Evolutionary conservation across 768 basidiomycete genomes (phyloP), one percentile per base, ranked within the genome.

Genomic region (Scleroderma citrinum): DNA sequence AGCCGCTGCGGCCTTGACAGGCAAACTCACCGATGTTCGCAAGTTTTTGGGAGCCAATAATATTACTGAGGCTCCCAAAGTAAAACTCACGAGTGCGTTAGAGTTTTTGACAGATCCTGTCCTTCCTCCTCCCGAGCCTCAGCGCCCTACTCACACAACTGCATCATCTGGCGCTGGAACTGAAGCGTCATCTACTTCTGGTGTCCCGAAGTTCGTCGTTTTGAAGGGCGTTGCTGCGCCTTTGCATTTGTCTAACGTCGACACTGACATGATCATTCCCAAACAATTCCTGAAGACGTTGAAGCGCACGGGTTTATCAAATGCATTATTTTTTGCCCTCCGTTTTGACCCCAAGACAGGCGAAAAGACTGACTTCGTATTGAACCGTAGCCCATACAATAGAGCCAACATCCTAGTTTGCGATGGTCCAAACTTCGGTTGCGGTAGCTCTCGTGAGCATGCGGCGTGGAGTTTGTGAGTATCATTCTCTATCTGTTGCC

Each of bases 211-310:
- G 56, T 91, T 92, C 66, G 78, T 71, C 45, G 59, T 83, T 44
- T 67, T 91, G 46, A 82, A 81, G 61, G 89, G 89, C 36, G 77
- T 89, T 47, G 77, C 85, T 37, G 87, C 86, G 10, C 87, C 88
- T n/a, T 59, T 91, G 67, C 76, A 85, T 64, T 85, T 86, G 39
- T 80, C 85, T 52, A 91, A 92, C 57, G 83, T 93, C 54, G 92
- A 95, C 68, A 95, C 92, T 40, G 92, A 95, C 60, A 87, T 86
- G 81, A 91, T 95, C 65, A 92, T 94, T 61, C 92, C 92, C 3
- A 92, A 93, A 59, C 91, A 92, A 60, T 94, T 93, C 73, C 70
- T 94, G 66, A 94, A 93, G 69, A 94, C 92, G 0, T 70, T 95
- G 59, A 90, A 92, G 67, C 79, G 92, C 47, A 92, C 92, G 36